Evolutionary conservation across 306 rosid species (phyloP), one percentile per base, ranked within the genome.

Genomic region (Geum urbanum): DNA sequence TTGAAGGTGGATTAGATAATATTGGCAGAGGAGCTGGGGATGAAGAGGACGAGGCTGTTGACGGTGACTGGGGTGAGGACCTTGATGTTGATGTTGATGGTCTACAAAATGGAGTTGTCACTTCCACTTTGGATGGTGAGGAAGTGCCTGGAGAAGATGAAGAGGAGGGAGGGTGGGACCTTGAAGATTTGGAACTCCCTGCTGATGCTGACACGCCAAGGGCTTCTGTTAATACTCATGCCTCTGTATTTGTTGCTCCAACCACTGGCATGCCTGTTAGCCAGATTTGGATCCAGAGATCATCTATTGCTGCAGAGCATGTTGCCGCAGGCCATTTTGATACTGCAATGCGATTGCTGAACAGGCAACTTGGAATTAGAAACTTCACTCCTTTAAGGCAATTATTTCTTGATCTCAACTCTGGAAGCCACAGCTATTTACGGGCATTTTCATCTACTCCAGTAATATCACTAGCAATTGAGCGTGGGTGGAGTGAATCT

Each of bases 231-330:
- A 76, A 86, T 75, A 46, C 90, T 12, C 90, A 72, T 22, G 77
- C 88, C 48, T 74, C 88, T 14, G 87, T 63, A 63, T 92, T 92
- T 70, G 87, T 89, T 55, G 86, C 95, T 74, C 98, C 98, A 53
- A 85, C 95, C 56, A 88, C 88, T 78, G 98, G 98, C 74, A 88
- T 89, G 95, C 88, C 98, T 20, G 95, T 89, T 13, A 86, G 81
- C 80, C 95, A 92, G 81, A 89, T 92, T 71, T 92, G 98, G 98
- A 82, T 67, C 75, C 98, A 92, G 81, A 86, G 79, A 49, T 89
- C 98, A 49, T 89, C 96, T 63, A 92, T 92, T 74, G 98, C 98
- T 12, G 98, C 98, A 71, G 98, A 92, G 74, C 98, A 92, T 79
- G 96, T 84, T 4, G 98, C 98, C 49, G 98, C 92, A 6, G 98